phyloP scores from a whole-genome alignment of 768 basidiomycete genomes.

The Russula dissimulans region DNA sequence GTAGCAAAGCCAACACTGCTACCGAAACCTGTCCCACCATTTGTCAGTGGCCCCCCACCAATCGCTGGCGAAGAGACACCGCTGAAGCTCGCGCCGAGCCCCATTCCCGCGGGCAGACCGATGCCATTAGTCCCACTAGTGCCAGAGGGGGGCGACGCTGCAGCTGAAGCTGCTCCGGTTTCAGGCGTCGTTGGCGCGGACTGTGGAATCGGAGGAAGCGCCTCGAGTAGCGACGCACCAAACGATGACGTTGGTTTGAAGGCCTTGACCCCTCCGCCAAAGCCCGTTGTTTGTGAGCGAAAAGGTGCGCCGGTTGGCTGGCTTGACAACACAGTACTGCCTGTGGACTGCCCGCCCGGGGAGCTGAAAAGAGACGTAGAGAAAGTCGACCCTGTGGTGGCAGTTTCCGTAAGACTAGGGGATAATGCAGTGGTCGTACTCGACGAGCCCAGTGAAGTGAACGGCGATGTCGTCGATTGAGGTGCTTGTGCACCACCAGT shows the following conservation, averaged over 20 bases:
- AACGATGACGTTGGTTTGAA: slow-evolving; percentile 49
- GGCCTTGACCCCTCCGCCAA: slow-evolving; percentile 37
- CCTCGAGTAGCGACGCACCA: slow-evolving; percentile 41
- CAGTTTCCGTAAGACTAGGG: slow-evolving; percentile 22
- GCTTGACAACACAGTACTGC: slow-evolving; percentile 29
- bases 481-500: slow-evolving; percentile 23
- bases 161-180: not conserved
- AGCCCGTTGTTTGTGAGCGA: slow-evolving; percentile 38
- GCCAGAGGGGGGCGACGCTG: not conserved
- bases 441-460: slow-evolving; percentile 12
- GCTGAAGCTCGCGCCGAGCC: not conserved
- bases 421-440: slow-evolving; percentile 1
- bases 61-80: not conserved
- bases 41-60: slow-evolving; percentile 11
- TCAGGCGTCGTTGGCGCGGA: slow-evolving; percentile 42
- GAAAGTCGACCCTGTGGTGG: slow-evolving; percentile 36
- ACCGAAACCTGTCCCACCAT: not conserved
- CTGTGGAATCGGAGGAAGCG: slow-evolving; percentile 59
- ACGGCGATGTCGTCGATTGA: slow-evolving; percentile 17
- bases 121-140: not conserved
- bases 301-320: slow-evolving; percentile 24
- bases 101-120: not conserved
- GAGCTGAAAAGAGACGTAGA: slow-evolving; percentile 42
- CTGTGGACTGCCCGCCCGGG: slow-evolving; percentile 44
- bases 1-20: slow-evolving; percentile 6